Evolutionary conservation across 1,284 basidiomycete species (phyloP), one percentile per base, ranked within the genome.

Genomic region (Ustilago crameri): DNA sequence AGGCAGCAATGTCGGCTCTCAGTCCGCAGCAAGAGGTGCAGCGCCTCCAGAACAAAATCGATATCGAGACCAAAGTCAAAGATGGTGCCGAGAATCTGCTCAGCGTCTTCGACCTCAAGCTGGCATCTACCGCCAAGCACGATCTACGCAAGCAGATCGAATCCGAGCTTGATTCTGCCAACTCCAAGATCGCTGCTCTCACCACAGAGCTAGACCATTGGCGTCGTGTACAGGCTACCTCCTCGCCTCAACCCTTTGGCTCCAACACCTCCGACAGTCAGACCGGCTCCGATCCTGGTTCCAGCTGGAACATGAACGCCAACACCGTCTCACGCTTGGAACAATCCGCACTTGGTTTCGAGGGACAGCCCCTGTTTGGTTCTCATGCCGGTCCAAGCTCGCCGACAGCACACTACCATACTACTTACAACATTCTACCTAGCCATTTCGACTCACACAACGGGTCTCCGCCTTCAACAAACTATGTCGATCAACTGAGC

Each of bases 51-150:
- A 87, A 86, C 62, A 88, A 89, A 81, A 86, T 93, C 38, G 87
- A 88, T 66, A 86, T 90, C 61, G 90, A 92, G 83, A 88, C 88
- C 64, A 88, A 90, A 59, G 92, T 93, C 76, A 91, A 89, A 80
- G 91, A 93, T 83, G 92, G 93, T 17, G 92, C 92, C 1, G 91
- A 92, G 84, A 91, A 90, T 65, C 86, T 94, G 52, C 85, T 94
- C 45, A 88, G 88, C 64, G 88, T 91, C 84, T 85, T 87, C 26
- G 84, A 74, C 35, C 52, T 55, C 35, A 66, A 63, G 35, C 51
- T 63, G 20, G 62, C 64, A 20, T 60, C 63, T 20, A 41, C 51
- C 12, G 61, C 75, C 38, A 78, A 92, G 89, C 88, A 88, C 55
- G 84, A 85, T 22, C 85, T 92, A 74, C 88, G 91, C 49, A 84